Evolutionary conservation across 2,329 filamentous ascomycete species (phyloP).

Genomic region (Clonostachys byssicola): DNA sequence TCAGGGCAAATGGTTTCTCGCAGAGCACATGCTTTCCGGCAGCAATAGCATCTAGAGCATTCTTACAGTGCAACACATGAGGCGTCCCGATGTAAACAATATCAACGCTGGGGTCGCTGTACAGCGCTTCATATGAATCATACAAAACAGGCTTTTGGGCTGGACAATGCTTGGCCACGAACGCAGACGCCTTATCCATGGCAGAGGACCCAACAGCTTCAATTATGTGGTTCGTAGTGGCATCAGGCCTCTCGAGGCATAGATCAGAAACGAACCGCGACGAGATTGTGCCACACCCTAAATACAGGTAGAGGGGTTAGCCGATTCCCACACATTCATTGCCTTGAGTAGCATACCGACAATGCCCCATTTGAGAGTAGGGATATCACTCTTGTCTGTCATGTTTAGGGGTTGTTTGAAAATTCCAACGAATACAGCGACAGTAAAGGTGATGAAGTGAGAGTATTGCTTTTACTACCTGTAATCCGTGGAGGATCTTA

Average conservation of each 20-base stretch:
- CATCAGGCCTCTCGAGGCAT: slow-evolving; percentile 22
- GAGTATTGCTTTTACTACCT: too few species aligned
- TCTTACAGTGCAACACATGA: slow-evolving; percentile 35
- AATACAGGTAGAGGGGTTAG: too few species aligned
- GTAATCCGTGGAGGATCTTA: too few species aligned
- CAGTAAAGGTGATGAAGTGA: too few species aligned
- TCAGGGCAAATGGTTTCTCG: slow-evolving; percentile 39
- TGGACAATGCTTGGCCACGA: not conserved
- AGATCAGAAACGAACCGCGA: slow-evolving; percentile 40
- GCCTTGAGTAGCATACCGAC: slow-evolving; percentile 22
- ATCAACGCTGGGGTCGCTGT: slow-evolving; percentile 32
- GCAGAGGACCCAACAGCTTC: slow-evolving; percentile 36
- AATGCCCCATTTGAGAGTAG: slow-evolving; percentile 21
- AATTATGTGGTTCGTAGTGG: slow-evolving; percentile 31
- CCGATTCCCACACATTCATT: too few species aligned
- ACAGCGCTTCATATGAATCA: slow-evolving; percentile 30
- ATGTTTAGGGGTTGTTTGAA: too few species aligned
- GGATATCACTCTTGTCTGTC: not conserved
- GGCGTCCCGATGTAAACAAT: slow-evolving; percentile 40
- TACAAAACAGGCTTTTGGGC: slow-evolving; percentile 21
- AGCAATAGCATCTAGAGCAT: slow-evolving; percentile 34
- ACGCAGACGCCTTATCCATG: slow-evolving; percentile 20
- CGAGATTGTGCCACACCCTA: slow-evolving; percentile 29
- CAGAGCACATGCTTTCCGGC: slow-evolving; percentile 38
- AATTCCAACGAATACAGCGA: too few species aligned